Percentiles rank a stretch among this genome's conserved stretches.
phyloP scores from a whole-genome alignment of 345 rosid genomes.

The Salix udensis region DNA sequence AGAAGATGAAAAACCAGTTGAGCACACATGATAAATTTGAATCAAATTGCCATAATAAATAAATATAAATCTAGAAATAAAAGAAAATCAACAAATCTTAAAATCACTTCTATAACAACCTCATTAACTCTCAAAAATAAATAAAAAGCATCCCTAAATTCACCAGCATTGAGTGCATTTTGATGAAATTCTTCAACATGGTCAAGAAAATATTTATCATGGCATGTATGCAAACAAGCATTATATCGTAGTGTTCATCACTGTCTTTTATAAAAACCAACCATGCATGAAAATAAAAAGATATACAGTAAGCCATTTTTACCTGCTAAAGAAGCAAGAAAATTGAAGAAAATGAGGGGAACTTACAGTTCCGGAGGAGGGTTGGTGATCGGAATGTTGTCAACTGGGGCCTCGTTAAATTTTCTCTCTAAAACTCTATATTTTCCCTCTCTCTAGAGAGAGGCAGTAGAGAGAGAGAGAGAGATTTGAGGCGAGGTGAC shows the following conservation, averaged over 20 bases:
- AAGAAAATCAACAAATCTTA: not conserved
- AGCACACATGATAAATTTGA: not conserved
- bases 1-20: not conserved
- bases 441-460: not conserved
- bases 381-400: constrained; percentile 1
- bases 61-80: not conserved
- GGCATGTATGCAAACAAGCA: not conserved
- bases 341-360: not conserved
- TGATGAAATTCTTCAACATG: not conserved
- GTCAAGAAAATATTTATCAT: not conserved
- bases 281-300: not conserved
- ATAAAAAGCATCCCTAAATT: not conserved
- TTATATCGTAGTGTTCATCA: not conserved
- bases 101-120: not conserved
- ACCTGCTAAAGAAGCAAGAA: not conserved
- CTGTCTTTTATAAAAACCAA: not conserved
- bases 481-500: not conserved
- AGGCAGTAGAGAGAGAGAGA: not conserved
- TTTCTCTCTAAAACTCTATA: not conserved
- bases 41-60: not conserved
- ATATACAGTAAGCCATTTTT: not conserved
- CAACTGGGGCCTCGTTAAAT: not conserved
- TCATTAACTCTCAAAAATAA: not conserved
- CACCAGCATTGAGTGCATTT: not conserved
- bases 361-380: constrained; percentile 3